Evolutionary conservation across 2,329 filamentous ascomycete genomes (phyloP), one percentile per base, ranked within the genome.

Genomic region (Graphiopsis chlorocephala): DNA sequence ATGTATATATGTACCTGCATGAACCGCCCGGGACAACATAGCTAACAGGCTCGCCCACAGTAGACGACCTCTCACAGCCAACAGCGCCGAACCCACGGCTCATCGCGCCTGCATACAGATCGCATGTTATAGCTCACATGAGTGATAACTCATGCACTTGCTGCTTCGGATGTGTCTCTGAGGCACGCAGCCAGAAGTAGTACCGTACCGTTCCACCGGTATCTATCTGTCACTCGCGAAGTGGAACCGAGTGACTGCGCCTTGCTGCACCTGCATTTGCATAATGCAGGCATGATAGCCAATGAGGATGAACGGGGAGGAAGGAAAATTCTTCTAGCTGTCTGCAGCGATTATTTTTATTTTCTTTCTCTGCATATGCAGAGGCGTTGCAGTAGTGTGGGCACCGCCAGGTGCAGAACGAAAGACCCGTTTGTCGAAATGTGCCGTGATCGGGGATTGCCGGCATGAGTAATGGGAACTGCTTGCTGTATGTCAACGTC

Each of bases 311-410:
- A 6, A 20, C 28, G 50, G 50, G 50, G 50, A 31, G 50, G 15
- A 29, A 8, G 29, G 29, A 23, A 20, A 7, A 28, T 31, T 20
- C 23, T 45, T 45, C 8, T 42, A 42, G 35, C 35, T 42, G 35
- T 42, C 25, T 29, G 48, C 48, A 52, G 48, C 23, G 23, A 52
- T 29, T 20, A 20, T 52, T 52, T 52, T 29, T 52, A 52, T 29
- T 17, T 52, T 50, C 8, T 45, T n/a, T 45, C 1, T 7, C n/a
- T 45, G 12, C 38, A 45, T 29, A 53, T 53, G 50, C 50, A 53
- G 28, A 53, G 50, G 26, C 50, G 50, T 53, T 53, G 50, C 50
- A 53, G 50, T 28, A 53, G 50, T 53, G 26, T 53, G 48, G 17
- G 17, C n/a, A 17, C 35, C n/a, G 35, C 10, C 25, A 28, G 48